Percentiles rank a stretch among this genome's conserved stretches.
phyloP scores from a whole-genome alignment of 306 rosid genomes.

The Malus orientalis region DNA sequence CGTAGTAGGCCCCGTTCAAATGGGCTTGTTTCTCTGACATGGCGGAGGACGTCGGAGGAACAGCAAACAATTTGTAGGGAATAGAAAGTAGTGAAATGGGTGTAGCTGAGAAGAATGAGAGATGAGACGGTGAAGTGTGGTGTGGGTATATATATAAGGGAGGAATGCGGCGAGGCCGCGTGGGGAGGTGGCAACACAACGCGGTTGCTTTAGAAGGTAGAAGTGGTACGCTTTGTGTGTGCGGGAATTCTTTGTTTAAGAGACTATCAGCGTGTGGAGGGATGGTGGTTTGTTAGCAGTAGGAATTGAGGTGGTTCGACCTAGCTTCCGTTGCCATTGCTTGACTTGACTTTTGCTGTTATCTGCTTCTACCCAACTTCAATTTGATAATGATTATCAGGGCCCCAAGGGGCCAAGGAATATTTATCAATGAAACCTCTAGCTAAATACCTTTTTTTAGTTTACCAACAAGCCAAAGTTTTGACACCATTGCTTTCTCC shows the following conservation, averaged over 20 bases:
- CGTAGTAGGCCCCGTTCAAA: conserved; percentile 77
- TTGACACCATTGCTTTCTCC: too few species aligned
- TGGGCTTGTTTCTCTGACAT: conserved; percentile 45
- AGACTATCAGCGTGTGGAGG: neutral
- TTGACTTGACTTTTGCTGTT: neutral
- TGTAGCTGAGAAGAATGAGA: neutral
- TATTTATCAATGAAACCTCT: neutral
- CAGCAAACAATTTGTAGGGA: neutral
- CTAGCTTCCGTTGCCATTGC: neutral
- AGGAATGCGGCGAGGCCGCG: conserved; percentile 3
- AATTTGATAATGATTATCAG: neutral
- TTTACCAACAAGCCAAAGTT: too few species aligned
- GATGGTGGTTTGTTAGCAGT: neutral
- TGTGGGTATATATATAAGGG: conserved; percentile 4
- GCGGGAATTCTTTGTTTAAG: neutral
- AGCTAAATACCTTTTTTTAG: too few species aligned
- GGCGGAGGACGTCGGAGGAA: neutral
- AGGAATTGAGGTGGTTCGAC: neutral
- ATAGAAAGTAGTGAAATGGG: neutral
- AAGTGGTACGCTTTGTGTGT: neutral
- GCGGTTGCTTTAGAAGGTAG: conserved; percentile 18
- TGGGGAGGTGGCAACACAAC: neutral
- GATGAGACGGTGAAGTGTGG: neutral
- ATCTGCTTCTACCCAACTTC: neutral
- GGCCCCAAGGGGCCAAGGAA: neutral